These are phyloP conservation scores for Quercus bicolor DNA, from an alignment of 306 rosid genomes.

Conservation along the genomic window DNA sequence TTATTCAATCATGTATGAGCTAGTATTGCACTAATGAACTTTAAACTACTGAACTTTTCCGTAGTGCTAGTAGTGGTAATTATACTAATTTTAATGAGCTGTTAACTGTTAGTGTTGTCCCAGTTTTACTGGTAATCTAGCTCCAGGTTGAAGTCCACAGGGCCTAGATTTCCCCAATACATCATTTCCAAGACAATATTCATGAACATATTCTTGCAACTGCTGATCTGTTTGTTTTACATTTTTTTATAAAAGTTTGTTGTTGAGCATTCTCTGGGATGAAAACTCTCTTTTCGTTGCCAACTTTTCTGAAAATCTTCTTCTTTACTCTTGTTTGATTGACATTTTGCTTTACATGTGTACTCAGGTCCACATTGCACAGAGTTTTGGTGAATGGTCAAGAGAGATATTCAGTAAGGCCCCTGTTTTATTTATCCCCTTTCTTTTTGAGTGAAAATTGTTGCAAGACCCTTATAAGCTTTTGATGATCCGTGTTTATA, in stretches of 20 bases:
- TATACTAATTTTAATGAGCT: neutral
- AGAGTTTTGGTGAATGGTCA: slow-evolving; percentile 79
- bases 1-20: neutral
- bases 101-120: neutral
- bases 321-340: neutral
- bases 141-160: neutral
- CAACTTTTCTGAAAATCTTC: neutral
- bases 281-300: neutral
- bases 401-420: slow-evolving; percentile 84
- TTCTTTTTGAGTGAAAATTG: neutral
- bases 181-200: neutral
- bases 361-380: slow-evolving; percentile 88
- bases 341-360: slow-evolving; percentile 15
- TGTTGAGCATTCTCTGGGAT: neutral
- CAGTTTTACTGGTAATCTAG: neutral
- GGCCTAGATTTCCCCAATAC: neutral
- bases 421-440: neutral
- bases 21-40: neutral
- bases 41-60: neutral
- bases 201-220: neutral
- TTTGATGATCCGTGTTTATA: neutral
- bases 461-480: neutral
- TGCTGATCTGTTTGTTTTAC: neutral
- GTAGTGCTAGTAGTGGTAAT: neutral
- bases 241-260: neutral